A percentile compares a stretch with the other conserved stretches of the same genome.
phyloP scores from a whole-genome alignment of 371 early-diverging fungal species.

The Lichtheimia ornata region DNA sequence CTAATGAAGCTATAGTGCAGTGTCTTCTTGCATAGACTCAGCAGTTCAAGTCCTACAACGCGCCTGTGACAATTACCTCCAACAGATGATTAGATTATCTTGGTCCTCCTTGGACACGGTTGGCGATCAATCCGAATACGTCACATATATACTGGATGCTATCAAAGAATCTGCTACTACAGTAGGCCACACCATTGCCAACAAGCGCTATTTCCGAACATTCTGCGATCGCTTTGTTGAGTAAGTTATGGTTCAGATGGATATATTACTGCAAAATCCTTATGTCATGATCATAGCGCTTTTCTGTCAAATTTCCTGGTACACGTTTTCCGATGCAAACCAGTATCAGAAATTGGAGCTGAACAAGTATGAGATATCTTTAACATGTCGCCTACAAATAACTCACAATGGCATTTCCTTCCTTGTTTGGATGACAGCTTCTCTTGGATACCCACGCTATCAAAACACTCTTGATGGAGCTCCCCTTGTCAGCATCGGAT shows the following conservation, averaged over 20 bases:
- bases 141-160: slow-evolving; percentile 62
- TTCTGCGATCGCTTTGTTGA: slow-evolving; percentile 92
- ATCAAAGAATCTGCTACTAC: slow-evolving; percentile 52
- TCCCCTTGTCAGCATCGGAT: slow-evolving; percentile 67
- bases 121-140: slow-evolving; percentile 93
- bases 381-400: neutral
- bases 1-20: slow-evolving; percentile 34
- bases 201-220: slow-evolving; percentile 75
- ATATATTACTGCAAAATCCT: slow-evolving; percentile 3
- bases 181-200: slow-evolving; percentile 65
- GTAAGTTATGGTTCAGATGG: slow-evolving; percentile 41
- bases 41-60: slow-evolving; percentile 69
- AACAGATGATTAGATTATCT: slow-evolving; percentile 68
- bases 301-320: slow-evolving; percentile 64
- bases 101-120: slow-evolving; percentile 86
- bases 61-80: slow-evolving; percentile 66
- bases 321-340: slow-evolving; percentile 73
- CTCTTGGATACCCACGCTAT: slow-evolving; percentile 91
- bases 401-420: too few species aligned
- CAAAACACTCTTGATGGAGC: slow-evolving; percentile 72
- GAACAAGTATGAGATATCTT: slow-evolving; percentile 59
- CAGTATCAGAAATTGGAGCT: slow-evolving; percentile 86
- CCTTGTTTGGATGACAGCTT: slow-evolving; percentile 44
- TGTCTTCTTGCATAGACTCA: slow-evolving; percentile 60
- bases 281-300: slow-evolving; percentile 39